These are phyloP conservation scores for Beauveria medogensis DNA, from an alignment of 2,329 filamentous ascomycete species.

Conservation along the genomic window DNA sequence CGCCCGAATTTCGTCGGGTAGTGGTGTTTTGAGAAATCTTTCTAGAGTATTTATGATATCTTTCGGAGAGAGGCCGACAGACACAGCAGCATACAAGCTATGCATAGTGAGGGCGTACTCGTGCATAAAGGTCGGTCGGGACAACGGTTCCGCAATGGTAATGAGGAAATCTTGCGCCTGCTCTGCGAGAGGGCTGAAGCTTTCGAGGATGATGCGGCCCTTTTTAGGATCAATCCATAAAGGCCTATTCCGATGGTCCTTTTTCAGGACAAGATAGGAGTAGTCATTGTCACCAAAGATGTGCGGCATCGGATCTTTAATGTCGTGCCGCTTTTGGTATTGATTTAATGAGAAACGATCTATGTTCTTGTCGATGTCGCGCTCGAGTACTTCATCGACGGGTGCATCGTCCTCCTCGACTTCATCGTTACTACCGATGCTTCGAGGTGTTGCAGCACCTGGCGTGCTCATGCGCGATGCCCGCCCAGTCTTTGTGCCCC, in stretches of 20 bases:
- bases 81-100: conserved; percentile 84
- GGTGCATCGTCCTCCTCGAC: conserved; percentile 39
- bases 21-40: conserved; percentile 76
- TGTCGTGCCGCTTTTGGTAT: conserved; percentile 39
- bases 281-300: conserved; percentile 57
- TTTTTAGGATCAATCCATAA: conserved; percentile 79
- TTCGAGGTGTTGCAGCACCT: conserved; percentile 51
- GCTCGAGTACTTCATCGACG: conserved; percentile 44
- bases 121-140: conserved; percentile 75
- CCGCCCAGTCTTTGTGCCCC: conserved; percentile 46
- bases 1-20: conserved; percentile 70
- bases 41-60: conserved; percentile 89
- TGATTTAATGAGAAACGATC: conserved; percentile 49
- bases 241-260: conserved; percentile 74
- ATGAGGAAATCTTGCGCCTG: conserved; percentile 84
- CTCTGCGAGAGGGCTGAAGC: conserved; percentile 71
- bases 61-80: conserved; percentile 78
- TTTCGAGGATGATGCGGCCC: conserved; percentile 81
- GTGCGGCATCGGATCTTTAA: conserved; percentile 37
- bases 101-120: conserved; percentile 81
- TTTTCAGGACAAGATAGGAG: conserved; percentile 69
- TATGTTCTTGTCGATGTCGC: conserved; percentile 49
- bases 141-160: conserved; percentile 82
- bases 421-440: conserved; percentile 47
- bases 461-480: conserved; percentile 52